Percentiles rank a stretch among this genome's conserved stretches.
These are phyloP conservation scores for Isatis lusitanica DNA, from an alignment of 441 rosid genomes.

Conservation along the genomic window DNA sequence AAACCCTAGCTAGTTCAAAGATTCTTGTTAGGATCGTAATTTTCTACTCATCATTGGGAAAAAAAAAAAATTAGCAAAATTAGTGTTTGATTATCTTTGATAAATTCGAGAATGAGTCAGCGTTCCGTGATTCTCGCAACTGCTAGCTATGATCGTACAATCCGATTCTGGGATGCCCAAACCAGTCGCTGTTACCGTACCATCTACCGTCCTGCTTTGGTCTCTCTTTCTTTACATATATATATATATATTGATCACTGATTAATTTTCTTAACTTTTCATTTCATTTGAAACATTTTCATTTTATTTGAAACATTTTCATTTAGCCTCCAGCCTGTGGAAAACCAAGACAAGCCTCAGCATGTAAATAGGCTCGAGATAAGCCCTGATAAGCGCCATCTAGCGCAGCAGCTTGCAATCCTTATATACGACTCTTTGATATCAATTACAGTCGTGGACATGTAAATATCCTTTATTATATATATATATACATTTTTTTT, in stretches of 20 bases:
- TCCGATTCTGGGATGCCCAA: conserved; percentile 90
- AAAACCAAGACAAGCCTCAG: conserved; percentile 37
- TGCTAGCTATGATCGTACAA: conserved; percentile 89
- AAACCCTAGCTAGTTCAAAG: conserved; percentile 12
- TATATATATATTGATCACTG: background rate
- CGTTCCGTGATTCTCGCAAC: conserved; percentile 86
- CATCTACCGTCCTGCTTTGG: conserved; percentile 62
- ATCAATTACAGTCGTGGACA: conserved; percentile 66
- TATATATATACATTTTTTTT: no score
- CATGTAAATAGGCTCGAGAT: conserved; percentile 91
- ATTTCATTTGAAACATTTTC: no score
- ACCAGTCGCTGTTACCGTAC: conserved; percentile 87
- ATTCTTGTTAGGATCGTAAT: background rate
- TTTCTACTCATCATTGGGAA: background rate
- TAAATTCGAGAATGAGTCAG: conserved; percentile 53
- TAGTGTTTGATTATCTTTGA: background rate
- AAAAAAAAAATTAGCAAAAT: background rate
- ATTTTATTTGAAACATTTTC: background rate
- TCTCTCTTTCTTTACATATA: no score
- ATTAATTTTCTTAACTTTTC: background rate
- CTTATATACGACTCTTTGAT: conserved; percentile 85
- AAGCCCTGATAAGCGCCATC: conserved; percentile 72
- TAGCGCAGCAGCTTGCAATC: conserved; percentile 95
- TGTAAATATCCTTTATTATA: conserved; percentile 45
- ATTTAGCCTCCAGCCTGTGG: background rate